Conservation (phyloP, 2,329 filamentous ascomycete genomes). For the Penicillium crustosum region DNA sequence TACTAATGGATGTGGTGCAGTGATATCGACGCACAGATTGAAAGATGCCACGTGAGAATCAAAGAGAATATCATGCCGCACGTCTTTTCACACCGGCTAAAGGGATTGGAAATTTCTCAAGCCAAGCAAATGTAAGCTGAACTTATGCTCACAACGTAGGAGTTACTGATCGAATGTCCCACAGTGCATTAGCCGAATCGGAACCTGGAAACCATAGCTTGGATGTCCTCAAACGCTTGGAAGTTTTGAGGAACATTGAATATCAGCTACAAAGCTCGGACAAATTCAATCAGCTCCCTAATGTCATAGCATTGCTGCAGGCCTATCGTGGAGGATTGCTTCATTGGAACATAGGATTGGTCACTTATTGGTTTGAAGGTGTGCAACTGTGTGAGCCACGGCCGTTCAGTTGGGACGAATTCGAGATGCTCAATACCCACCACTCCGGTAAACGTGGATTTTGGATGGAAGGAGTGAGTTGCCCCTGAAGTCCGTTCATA, state of each 20-base stretch:
- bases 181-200: not conserved
- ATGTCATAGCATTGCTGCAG: not conserved
- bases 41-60: conserved; percentile 1
- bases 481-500: not conserved
- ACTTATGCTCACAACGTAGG: no score
- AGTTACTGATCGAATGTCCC: not conserved
- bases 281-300: conserved; percentile 1
- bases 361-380: conserved; percentile 11
- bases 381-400: conserved; percentile 7
- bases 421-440: not conserved
- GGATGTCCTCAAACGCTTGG: not conserved
- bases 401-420: conserved; percentile 8
- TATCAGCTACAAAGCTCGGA: not conserved
- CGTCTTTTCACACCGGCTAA: not conserved
- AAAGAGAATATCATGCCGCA: conserved; percentile 1
- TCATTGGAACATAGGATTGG: not conserved
- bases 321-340: conserved; percentile 1
- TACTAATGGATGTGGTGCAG: not conserved
- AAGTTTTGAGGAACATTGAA: not conserved
- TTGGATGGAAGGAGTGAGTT: conserved; percentile 8
- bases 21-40: conserved; percentile 1
- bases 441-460: not conserved
- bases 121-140: not conserved
- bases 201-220: not conserved
- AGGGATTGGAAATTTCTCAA: not conserved